Percentiles rank a stretch among this genome's conserved stretches.
phyloP scores from a whole-genome alignment of 768 basidiomycete genomes.

The Suillus spraguei region DNA sequence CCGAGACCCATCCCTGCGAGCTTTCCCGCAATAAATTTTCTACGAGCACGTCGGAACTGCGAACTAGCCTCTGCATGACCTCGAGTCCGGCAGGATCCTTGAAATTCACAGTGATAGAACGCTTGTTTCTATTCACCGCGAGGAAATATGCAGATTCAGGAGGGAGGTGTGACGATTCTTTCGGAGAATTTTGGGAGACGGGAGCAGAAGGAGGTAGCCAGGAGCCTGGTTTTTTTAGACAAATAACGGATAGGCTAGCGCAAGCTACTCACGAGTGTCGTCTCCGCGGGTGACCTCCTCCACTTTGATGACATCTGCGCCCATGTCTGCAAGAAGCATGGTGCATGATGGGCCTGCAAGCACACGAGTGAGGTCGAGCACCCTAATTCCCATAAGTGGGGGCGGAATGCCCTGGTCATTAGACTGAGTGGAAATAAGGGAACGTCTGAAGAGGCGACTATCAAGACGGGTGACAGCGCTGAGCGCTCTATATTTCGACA shows the following conservation, averaged over 20 bases:
- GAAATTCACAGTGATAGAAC: slow-evolving; percentile 88
- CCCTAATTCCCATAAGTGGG: slow-evolving; percentile 75
- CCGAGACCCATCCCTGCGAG: slow-evolving; percentile 83
- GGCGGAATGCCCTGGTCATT: slow-evolving; percentile 58
- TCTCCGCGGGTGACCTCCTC: slow-evolving; percentile 83
- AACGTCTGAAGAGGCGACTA: background rate
- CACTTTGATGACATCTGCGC: slow-evolving; percentile 93
- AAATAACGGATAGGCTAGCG: slow-evolving; percentile 14
- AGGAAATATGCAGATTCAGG: slow-evolving; percentile 95
- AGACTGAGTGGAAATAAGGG: slow-evolving; percentile 2
- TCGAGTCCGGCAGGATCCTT: slow-evolving; percentile 77
- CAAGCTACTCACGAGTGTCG: slow-evolving; percentile 70
- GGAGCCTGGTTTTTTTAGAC: slow-evolving; percentile 45
- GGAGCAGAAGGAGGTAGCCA: slow-evolving; percentile 70
- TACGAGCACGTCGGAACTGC: slow-evolving; percentile 80
- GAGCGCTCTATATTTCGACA: background rate
- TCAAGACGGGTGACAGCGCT: background rate
- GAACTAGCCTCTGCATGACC: slow-evolving; percentile 71
- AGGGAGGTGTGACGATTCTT: slow-evolving; percentile 64
- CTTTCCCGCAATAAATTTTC: slow-evolving; percentile 90
- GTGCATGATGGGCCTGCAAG: slow-evolving; percentile 92
- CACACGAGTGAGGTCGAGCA: slow-evolving; percentile 90
- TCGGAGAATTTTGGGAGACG: slow-evolving; percentile 47
- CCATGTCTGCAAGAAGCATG: slow-evolving; percentile 90
- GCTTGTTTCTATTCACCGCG: slow-evolving; percentile 85